These are phyloP conservation scores for Nakaseomyces sp. DNA, from an alignment of 1,139 yeast genomes.

Conservation along the genomic window DNA sequence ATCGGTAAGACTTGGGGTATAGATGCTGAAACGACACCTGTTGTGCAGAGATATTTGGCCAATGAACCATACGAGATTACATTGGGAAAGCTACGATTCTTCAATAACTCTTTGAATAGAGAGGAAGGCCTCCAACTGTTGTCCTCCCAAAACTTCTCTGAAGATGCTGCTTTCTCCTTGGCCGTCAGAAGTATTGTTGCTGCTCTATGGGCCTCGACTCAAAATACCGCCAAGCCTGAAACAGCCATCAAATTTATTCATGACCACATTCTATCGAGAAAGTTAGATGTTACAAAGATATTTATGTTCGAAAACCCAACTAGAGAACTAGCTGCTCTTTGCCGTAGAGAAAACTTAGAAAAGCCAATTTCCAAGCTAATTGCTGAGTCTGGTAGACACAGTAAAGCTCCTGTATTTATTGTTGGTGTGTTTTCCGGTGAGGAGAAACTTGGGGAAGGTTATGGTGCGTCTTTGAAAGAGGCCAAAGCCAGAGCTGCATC, in stretches of 20 bases:
- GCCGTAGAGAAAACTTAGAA: constrained; percentile 68
- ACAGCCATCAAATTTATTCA: constrained; percentile 59
- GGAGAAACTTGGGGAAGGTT: constrained; percentile 86
- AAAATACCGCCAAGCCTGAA: not conserved
- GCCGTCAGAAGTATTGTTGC: constrained; percentile 68
- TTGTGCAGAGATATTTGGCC: constrained; percentile 58
- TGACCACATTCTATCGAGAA: constrained; percentile 68
- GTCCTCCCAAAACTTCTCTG: constrained; percentile 20
- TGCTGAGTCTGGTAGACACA: constrained; percentile 87
- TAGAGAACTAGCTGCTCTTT: constrained; percentile 67
- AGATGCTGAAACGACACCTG: constrained; percentile 57
- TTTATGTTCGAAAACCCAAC: constrained; percentile 81
- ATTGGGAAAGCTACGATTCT: constrained; percentile 57
- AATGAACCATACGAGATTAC: constrained; percentile 58
- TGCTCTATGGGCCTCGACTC: constrained; percentile 51
- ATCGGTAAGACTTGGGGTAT: constrained; percentile 84
- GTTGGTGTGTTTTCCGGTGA: constrained; percentile 87
- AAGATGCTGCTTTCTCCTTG: constrained; percentile 36
- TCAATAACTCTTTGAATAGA: constrained; percentile 22
- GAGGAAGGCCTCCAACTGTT: constrained; percentile 28
- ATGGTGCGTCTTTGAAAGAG: constrained; percentile 84
- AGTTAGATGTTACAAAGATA: constrained; percentile 62
- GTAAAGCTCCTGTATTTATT: constrained; percentile 77
- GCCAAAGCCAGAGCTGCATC: constrained; percentile 91
- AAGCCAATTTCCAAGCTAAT: constrained; percentile 74